Conservation (phyloP, 2,329 filamentous ascomycete genomes). For the Elsinoe ampelina region DNA sequence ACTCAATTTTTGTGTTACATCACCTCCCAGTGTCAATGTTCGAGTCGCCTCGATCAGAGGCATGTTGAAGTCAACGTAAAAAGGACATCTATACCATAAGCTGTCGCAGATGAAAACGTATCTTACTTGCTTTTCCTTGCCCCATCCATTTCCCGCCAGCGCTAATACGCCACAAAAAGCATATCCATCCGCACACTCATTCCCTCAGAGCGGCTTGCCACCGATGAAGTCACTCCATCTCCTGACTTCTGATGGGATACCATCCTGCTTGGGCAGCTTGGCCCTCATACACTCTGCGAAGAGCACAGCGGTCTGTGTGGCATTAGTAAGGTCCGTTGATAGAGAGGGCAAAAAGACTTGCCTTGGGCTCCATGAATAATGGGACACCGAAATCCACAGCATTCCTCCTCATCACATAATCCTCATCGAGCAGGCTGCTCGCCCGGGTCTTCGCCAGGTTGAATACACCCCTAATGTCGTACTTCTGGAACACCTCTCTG, state of each 20-base stretch:
- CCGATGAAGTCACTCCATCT: constrained; percentile 95
- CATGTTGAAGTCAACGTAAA: too few species aligned
- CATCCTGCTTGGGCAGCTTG: constrained; percentile 82
- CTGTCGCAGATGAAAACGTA: constrained; percentile 4
- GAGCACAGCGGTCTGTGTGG: constrained; percentile 81
- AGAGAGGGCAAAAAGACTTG: too few species aligned
- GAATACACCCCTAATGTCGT: constrained; percentile 92
- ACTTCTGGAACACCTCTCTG: constrained; percentile 90
- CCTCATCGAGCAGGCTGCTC: constrained; percentile 77
- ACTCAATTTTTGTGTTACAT: not conserved
- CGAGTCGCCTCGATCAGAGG: too few species aligned
- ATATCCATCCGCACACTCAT: not conserved
- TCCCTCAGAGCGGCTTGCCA: constrained; percentile 59
- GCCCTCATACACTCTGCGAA: constrained; percentile 96
- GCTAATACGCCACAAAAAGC: constrained; percentile 10
- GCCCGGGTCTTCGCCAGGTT: constrained; percentile 80
- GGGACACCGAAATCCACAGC: constrained; percentile 97
- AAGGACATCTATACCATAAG: too few species aligned
- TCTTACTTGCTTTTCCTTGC: not conserved
- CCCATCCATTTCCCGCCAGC: constrained; percentile 1
- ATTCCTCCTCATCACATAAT: constrained; percentile 98
- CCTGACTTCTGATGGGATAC: constrained; percentile 82
- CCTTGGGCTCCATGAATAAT: constrained; percentile 97
- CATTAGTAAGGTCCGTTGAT: too few species aligned
- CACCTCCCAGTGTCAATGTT: not conserved